Percentiles rank a stretch among this genome's conserved stretches.
Evolutionary conservation across 2,329 filamentous ascomycete species (phyloP).

Genomic region (Arthrobotrys megalospora): DNA sequence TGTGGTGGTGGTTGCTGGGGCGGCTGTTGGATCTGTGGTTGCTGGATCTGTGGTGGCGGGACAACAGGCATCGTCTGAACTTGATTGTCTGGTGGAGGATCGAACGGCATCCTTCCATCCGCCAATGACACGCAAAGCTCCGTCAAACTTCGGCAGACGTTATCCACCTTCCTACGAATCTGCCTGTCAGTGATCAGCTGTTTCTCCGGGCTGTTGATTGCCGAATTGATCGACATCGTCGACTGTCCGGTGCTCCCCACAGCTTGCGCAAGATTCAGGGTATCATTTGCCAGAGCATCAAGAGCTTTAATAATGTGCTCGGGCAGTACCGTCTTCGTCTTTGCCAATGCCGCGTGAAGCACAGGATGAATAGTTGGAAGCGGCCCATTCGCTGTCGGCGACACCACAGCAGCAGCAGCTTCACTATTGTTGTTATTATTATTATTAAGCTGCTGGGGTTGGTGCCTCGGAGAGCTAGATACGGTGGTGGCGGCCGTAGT

Average conservation of each 20-base stretch:
- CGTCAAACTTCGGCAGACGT: slow-evolving; percentile 90
- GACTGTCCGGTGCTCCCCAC: slow-evolving; percentile 79
- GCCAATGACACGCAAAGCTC: slow-evolving; percentile 90
- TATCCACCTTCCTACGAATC: slow-evolving; percentile 89
- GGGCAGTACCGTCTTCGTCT: slow-evolving; percentile 79
- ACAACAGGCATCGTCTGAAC: slow-evolving; percentile 36
- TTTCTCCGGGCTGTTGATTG: slow-evolving; percentile 65
- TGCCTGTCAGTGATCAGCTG: slow-evolving; percentile 81
- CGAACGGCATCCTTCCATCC: slow-evolving; percentile 70
- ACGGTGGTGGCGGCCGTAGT: slow-evolving; percentile 92
- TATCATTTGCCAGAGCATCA: slow-evolving; percentile 85
- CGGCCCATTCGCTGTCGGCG: slow-evolving; percentile 68
- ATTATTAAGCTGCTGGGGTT: slow-evolving; percentile 67
- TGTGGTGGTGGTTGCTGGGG: slow-evolving; percentile 31
- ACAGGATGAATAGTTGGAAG: slow-evolving; percentile 79
- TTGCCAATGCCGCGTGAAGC: slow-evolving; percentile 83
- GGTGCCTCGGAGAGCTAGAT: slow-evolving; percentile 87
- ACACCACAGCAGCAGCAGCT: slow-evolving; percentile 64
- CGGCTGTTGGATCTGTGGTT: slow-evolving; percentile 27
- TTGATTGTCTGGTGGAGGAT: slow-evolving; percentile 42
- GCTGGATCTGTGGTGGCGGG: slow-evolving; percentile 35
- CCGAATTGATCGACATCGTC: slow-evolving; percentile 70
- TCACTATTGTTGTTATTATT: slow-evolving; percentile 23
- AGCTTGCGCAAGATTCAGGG: slow-evolving; percentile 82
- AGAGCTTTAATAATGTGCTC: slow-evolving; percentile 82